These are phyloP conservation scores for Aspergillus cejpii DNA, from an alignment of 2,329 filamentous ascomycete species.

Conservation along the genomic window DNA sequence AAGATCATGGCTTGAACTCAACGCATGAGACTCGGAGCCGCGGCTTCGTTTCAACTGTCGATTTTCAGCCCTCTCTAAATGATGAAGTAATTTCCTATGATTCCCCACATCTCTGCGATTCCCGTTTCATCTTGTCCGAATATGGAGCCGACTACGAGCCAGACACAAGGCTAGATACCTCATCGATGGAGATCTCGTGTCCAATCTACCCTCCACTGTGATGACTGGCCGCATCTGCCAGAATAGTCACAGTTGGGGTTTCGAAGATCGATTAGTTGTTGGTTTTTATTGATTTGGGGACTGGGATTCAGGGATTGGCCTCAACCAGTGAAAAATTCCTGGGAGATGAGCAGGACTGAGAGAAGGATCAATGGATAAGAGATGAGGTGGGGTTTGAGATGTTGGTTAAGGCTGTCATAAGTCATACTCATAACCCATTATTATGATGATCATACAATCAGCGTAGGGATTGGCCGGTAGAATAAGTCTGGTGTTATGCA, in stretches of 20 bases:
- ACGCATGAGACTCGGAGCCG: not conserved
- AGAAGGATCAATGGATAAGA: not conserved
- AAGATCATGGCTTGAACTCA: not conserved
- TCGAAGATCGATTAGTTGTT: no score
- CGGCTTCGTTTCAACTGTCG: not conserved
- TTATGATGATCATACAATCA: no score
- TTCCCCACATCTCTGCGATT: slow-evolving; percentile 11
- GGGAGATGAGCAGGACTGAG: not conserved
- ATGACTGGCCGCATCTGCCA: not conserved
- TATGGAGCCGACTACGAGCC: slow-evolving; percentile 7
- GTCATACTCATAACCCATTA: no score
- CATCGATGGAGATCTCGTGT: not conserved
- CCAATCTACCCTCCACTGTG: not conserved
- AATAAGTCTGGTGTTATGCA: no score
- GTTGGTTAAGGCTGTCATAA: no score
- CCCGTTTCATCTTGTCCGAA: slow-evolving; percentile 11
- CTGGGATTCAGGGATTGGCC: no score
- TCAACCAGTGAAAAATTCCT: no score
- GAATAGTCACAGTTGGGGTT: not conserved
- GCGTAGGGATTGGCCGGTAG: no score
- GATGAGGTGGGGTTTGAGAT: no score
- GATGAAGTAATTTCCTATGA: slow-evolving; percentile 4
- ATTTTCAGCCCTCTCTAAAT: not conserved
- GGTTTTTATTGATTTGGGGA: no score
- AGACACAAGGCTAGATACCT: not conserved